Base-by-base conservation (phyloP, 176 grass and related monocot species). In the Hyparrhenia diplandra region DNA sequence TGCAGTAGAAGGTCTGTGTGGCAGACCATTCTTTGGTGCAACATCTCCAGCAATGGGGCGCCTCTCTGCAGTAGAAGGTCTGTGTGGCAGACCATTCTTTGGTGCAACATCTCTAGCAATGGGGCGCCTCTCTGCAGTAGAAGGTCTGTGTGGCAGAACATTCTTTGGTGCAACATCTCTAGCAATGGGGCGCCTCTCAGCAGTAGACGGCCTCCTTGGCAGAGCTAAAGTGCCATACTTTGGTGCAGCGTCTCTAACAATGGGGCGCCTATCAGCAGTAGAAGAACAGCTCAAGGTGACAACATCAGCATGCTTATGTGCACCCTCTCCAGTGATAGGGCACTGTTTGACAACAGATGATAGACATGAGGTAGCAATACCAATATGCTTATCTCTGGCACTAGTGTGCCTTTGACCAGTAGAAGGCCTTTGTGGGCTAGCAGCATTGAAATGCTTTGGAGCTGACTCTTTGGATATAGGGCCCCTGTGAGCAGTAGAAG, bases 61-160 rank as follows among this genome's bases (percentile, higher is more conserved):
- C 81, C 76, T 90, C 74, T 90, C 85, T 69, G 82, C 73, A 41
- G 76, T 82, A 86, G 83, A 67, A 77, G 87, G 82, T 81, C 40
- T 43, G 40, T 11, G 62, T 65, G 80, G 60, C 20, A 34, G 10
- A 16, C 10, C 69, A 80, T 55, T 30, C 68, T 70, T 73, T 17
- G 16, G 23, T 37, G 34, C 29, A 46, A 11, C 17, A 29, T 52
- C 65, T 68, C 62, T 80, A 51, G 35, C 62, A 10, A 87, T 9
- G 13, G 84, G 86, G 35, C 46, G 51, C 73, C 69, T 80, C 13
- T 80, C 69, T 2, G 69, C 25, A 74, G 68, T 80, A 74, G 35
- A 86, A 35, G 77, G 69, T 18, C 45, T 49, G 45, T 11, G 1
- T 17, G 23, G 11, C 20, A 59, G 14, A 21, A 4, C 59, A 80